These are phyloP conservation scores for Aspergillus ellipticus DNA, from an alignment of 495 filamentous ascomycete genomes.

Conservation along the genomic window DNA sequence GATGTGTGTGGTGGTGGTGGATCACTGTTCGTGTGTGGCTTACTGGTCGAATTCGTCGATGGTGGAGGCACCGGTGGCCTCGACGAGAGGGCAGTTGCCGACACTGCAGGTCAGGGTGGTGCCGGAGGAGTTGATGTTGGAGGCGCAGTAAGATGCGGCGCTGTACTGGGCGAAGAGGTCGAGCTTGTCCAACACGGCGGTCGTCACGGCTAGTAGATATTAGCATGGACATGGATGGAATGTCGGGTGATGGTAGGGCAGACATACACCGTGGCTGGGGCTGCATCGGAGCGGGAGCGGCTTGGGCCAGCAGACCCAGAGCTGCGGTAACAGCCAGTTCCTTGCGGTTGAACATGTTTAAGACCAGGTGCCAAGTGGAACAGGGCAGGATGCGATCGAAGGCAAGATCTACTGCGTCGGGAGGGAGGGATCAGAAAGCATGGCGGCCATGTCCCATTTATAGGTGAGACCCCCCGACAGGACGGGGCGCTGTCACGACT, in stretches of 20 bases:
- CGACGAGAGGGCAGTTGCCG: conserved; percentile 54
- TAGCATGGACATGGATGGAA: not conserved
- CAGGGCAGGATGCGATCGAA: not conserved
- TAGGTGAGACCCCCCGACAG: not conserved
- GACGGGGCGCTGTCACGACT: not conserved
- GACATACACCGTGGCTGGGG: conserved; percentile 1
- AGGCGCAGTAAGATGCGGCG: conserved; percentile 60
- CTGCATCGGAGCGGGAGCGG: conserved; percentile 1
- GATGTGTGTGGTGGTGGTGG: not conserved
- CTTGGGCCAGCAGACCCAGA: not conserved
- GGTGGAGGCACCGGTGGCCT: conserved; percentile 47
- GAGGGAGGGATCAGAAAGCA: not conserved
- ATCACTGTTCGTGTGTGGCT: not conserved
- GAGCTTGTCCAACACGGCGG: conserved; percentile 33
- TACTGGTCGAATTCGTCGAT: conserved; percentile 56
- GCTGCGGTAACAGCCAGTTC: not conserved
- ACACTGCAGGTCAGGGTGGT: conserved; percentile 49
- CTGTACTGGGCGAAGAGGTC: conserved; percentile 62
- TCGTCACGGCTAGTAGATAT: conserved; percentile 7
- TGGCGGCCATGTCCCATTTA: not conserved
- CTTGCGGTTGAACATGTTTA: not conserved
- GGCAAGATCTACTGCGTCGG: not conserved
- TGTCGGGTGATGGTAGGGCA: not conserved
- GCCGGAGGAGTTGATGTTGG: conserved; percentile 33
- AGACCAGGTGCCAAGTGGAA: not conserved